Evolutionary conservation across 1,139 yeast genomes (phyloP), one percentile per base, ranked within the genome.

Genomic region (Taphrina confusa): DNA sequence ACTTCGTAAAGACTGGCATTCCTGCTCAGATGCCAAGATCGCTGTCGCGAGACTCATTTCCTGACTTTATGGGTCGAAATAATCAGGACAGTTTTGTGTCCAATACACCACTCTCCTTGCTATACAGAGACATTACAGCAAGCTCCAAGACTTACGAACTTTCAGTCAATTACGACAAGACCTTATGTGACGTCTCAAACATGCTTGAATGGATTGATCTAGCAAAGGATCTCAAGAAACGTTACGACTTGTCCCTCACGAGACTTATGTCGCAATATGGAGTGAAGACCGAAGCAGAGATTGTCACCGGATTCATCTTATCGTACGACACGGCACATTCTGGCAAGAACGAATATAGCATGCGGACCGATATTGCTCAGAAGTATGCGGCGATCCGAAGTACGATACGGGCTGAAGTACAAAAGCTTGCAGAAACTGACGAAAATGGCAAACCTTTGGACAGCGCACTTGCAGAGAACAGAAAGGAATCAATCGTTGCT

Each of bases 1-100:
- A 60, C 34, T 60, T 57, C 30, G 54, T 45, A 9, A 61, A 61
- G 57, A 60, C 63, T 39, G 64, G 64, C 4, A 47, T 60, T 8
- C 51, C 62, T 16, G 60, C 58, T 14, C 31, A 18, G 2, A 46
- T 60, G 45, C 61, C 57, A 16, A 25, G 18, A 12, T 31, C 33
- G 6, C 22, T 45, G 22, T 23, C 46, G 18, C 50, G 52, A 8
- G 37, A 39, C 16, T 14, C 46, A 16, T 61, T 60, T 27, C 64
- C 64, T 6, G 63, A 61, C 27, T 61, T 47, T 39, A 61, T 61
- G 64, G 62, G 56, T 31, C 27, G 40, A 16, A 22, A 8, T 23
- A 11, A 23, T 8, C 16, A 30, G 31, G 9, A 37, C 20, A 31
- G 33, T 23, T 47, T 25, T 27, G 36, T 9, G n/a, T 51, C 36